These are phyloP conservation scores for Pisolithus microcarpus DNA, from an alignment of 768 basidiomycete genomes.

Conservation along the genomic window DNA sequence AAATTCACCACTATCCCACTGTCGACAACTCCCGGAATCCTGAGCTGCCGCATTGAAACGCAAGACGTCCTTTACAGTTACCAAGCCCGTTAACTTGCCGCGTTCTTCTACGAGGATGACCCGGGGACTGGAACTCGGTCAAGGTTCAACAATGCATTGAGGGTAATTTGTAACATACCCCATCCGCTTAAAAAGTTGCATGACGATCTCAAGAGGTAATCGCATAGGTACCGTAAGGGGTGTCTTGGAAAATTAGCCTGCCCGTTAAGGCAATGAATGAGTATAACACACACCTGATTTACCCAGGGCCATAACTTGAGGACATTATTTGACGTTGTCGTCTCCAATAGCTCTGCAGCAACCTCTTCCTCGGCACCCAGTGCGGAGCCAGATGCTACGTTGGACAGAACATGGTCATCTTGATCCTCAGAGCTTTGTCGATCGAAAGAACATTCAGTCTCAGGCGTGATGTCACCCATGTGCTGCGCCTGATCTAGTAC, in stretches of 20 bases:
- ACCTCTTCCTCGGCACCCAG: conserved; percentile 64
- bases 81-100: conserved; percentile 74
- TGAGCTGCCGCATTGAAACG: conserved; percentile 65
- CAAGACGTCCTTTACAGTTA: conserved; percentile 95
- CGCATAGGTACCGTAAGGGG: conserved; percentile 90
- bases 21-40: conserved; percentile 43
- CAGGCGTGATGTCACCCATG: conserved; percentile 49
- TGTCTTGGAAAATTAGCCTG: conserved; percentile 45
- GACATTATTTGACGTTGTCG: conserved; percentile 47
- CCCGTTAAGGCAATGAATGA: not conserved
- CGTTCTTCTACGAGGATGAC: conserved; percentile 92
- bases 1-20: conserved; percentile 60
- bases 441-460: conserved; percentile 70
- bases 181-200: conserved; percentile 97
- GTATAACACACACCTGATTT: conserved; percentile 60
- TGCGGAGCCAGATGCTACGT: conserved; percentile 38
- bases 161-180: conserved; percentile 54
- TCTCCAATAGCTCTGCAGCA: conserved; percentile 56
- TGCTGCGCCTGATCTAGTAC: conserved; percentile 63
- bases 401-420: conserved; percentile 42
- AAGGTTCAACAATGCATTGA: not conserved
- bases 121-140: conserved; percentile 57
- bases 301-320: conserved; percentile 86
- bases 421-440: conserved; percentile 38
- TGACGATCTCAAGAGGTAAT: conserved; percentile 89